A percentile compares a stretch with the other conserved stretches of the same genome.
These are phyloP conservation scores for Yamadazyma atlantica DNA, from an alignment of 1,139 yeast species.

Conservation along the genomic window DNA sequence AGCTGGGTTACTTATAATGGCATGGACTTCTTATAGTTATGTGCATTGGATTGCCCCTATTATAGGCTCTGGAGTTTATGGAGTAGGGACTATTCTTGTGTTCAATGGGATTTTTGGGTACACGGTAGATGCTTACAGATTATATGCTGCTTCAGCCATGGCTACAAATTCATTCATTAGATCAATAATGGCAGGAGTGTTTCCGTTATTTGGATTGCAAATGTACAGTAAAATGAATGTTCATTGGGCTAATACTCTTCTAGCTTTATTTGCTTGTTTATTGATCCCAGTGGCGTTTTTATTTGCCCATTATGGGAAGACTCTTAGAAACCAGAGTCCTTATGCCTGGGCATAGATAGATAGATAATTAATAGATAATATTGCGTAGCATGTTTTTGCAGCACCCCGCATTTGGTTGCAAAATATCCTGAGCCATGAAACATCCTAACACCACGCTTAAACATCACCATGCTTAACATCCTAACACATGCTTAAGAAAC, in stretches of 20 bases:
- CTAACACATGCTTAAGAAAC: too few relatives aligned
- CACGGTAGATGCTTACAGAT: constrained; percentile 40
- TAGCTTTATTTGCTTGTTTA: constrained; percentile 31
- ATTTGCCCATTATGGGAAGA: constrained; percentile 35
- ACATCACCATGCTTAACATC: too few relatives aligned
- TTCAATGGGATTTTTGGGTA: constrained; percentile 40
- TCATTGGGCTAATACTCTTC: constrained; percentile 43
- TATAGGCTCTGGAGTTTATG: constrained; percentile 37
- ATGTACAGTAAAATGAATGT: constrained; percentile 37
- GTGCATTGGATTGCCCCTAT: constrained; percentile 45
- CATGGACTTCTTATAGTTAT: constrained; percentile 38
- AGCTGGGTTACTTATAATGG: constrained; percentile 38
- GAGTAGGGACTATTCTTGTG: constrained; percentile 38
- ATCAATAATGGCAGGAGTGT: constrained; percentile 37
- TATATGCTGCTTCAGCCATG: constrained; percentile 43
- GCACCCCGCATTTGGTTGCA: too few relatives aligned
- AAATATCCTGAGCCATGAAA: too few relatives aligned
- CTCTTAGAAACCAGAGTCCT: constrained; percentile 24
- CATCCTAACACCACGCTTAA: too few relatives aligned
- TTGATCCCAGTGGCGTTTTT: constrained; percentile 40
- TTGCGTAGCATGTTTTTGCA: too few relatives aligned
- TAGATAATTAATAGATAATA: too few relatives aligned
- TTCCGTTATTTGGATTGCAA: constrained; percentile 38
- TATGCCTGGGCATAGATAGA: constrained; percentile 22
- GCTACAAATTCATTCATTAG: constrained; percentile 42